Evolutionary conservation across 2,329 filamentous ascomycete species (phyloP), one percentile per base, ranked within the genome.

Genomic region (Aspergillus pseudoviridinutans): DNA sequence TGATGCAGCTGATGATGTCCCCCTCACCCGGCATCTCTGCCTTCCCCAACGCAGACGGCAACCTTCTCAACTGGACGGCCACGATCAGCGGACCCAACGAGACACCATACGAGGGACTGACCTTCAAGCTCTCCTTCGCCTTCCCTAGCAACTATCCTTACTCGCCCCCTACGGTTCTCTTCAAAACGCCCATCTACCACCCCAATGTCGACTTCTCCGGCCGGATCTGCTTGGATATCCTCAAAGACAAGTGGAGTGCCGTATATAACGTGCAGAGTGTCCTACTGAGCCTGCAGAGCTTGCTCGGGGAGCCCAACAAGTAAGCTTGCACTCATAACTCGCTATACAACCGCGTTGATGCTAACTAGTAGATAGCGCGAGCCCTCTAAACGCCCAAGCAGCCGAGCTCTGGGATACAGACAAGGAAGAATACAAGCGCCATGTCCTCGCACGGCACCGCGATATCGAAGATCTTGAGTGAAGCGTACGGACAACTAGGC

Each of bases 221-320:
- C 44, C 86, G 94, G 56, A 99, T 99, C 76, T 99, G 94, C 75
- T 83, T 99, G 60, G 95, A 99, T 71, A 99, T 99, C 66, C 82
- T 99, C 64, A 97, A 97, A 83, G 94, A 97, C 76, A 97, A 97
- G 80, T 99, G 94, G 94, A 96, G 92, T 58, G 92, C 94, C 20
- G 92, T 95, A 47, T 95, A 97, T 83, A 97, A 97, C 71, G 92
- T 96, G 61, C 91, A 95, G 76, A 96, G 89, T 50, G 91, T 99
- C 50, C 80, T 99, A 55, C 76, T 99, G 68, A 97, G 93, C 67
- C 78, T 99, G 76, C 94, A 99, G 78, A 97, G 92, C 76, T 79
- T 99, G 70, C 83, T 99, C 32, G 94, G 93, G 27, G 94, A 99
- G 78, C 94, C 94, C 38, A 99, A 99, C 79, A 99, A 99, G 94